Base-by-base conservation (phyloP, 2,329 filamentous ascomycete species). In the Fusarium napiforme region DNA sequence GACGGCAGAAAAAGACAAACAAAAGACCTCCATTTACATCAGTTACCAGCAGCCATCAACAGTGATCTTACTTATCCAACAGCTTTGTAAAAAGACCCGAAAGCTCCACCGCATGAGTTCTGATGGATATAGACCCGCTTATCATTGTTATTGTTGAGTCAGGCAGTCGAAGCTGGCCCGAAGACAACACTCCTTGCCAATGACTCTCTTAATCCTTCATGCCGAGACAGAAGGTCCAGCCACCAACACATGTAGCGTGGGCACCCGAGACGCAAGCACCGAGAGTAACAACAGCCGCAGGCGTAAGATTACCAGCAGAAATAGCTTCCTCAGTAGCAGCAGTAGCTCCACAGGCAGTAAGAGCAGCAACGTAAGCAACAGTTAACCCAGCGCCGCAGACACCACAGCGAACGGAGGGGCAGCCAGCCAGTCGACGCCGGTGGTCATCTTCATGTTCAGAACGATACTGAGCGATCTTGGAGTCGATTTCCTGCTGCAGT, bases 311-410 rank as follows among this genome's bases (percentile, higher is more conserved):
- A 1, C 56, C 56, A 18, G 32, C 32, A 18, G 32, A 50, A n/a
- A 59, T 50, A 18, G 58, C 49, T 19, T 66, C 64, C 23, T 49
- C 64, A 14, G 58, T 57, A 14, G 40, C 36, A 37, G 58, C 42
- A 15, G 21, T 23, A 26, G 63, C 30, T 45, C 49, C 63, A 19
- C 63, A 66, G 21, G 7, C 36, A 30, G 58, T 50, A 15, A 66
- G 36, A 4, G 39, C 63, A 42, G 59, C 43, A 43, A 50, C 58
- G 19, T 62, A 62, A 32, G 58, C 42, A 1, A 45, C 21, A 16
- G 37, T 63, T 15, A 66, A 28, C 8, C 58, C 59, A n/a, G 50
- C 28, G 9, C 19, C 50, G 36, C 59, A 66, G 42, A 63, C 50
- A n/a, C 26, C 32, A 43, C 63, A 66, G 36, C 59, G 63, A 23